Percentiles rank a stretch among this genome's conserved stretches.
Evolutionary conservation across 2,329 filamentous ascomycete genomes (phyloP).

Genomic region (Ophiostoma populinum): DNA sequence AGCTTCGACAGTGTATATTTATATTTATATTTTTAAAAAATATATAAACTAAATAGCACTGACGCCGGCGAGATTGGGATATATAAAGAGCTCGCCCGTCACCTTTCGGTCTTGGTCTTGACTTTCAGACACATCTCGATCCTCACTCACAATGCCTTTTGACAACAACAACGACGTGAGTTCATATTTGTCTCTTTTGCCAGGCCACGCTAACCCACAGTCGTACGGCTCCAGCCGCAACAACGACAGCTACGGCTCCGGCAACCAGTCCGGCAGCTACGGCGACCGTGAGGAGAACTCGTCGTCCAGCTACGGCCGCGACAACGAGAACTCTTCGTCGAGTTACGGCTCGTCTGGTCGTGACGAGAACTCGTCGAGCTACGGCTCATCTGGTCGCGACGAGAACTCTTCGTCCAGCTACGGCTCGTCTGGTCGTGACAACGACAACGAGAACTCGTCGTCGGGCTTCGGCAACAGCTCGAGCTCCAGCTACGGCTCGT

Average conservation of each 20-base stretch:
- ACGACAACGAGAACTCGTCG: constrained; percentile 10
- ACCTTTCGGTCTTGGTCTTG: no score
- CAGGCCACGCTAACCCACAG: no score
- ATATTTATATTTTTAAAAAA: no score
- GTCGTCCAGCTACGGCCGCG: constrained; percentile 9
- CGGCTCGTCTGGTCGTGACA: constrained; percentile 11
- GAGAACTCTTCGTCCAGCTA: constrained; percentile 11
- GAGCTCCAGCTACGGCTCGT: constrained; percentile 10
- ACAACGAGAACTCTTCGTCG: constrained; percentile 11
- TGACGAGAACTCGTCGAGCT: constrained; percentile 4
- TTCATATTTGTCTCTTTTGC: no score
- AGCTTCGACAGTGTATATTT: no score
- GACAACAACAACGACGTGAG: constrained; percentile 23
- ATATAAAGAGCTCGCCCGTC: no score
- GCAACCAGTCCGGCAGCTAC: constrained; percentile 2
- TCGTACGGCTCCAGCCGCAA: neutral
- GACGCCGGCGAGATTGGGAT: no score
- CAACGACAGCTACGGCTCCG: neutral
- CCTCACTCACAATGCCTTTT: no score
- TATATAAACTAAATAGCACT: no score
- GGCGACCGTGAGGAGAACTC: constrained; percentile 7
- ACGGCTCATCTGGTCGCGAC: constrained; percentile 7
- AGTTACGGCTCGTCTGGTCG: constrained; percentile 7
- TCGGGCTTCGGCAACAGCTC: neutral
- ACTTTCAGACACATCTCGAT: no score